A percentile compares a stretch with the other conserved stretches of the same genome.
phyloP scores from a whole-genome alignment of 2,329 filamentous ascomycete species.

The Cytospora leucostoma region DNA sequence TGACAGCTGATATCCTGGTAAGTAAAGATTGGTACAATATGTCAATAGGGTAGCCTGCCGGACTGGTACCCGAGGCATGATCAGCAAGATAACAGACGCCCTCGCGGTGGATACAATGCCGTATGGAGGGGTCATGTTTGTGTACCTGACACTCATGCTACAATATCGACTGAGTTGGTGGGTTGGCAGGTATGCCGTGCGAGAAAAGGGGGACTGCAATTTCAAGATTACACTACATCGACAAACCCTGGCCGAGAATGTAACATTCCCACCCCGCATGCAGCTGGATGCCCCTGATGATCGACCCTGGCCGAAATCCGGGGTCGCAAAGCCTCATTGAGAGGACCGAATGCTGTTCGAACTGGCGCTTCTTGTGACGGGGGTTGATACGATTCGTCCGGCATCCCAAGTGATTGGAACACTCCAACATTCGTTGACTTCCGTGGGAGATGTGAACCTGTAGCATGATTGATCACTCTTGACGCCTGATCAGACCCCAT shows the following conservation, averaged over 20 bases:
- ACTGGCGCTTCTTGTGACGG: neutral
- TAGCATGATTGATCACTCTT: neutral
- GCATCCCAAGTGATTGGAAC: neutral
- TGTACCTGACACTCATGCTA: neutral
- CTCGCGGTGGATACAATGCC: too few species aligned
- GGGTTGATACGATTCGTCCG: neutral
- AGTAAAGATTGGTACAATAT: too few species aligned
- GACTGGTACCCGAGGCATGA: too few species aligned
- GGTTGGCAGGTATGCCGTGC: neutral
- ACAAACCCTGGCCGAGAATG: conserved; percentile 20
- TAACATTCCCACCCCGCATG: conserved; percentile 28
- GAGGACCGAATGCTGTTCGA: conserved; percentile 8
- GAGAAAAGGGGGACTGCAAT: conserved; percentile 14
- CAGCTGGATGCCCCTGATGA: conserved; percentile 25
- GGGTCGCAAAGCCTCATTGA: conserved; percentile 24
- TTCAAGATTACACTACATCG: conserved; percentile 1
- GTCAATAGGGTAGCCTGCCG: too few species aligned
- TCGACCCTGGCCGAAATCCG: conserved; percentile 27
- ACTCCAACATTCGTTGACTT: neutral
- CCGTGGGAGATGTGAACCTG: neutral
- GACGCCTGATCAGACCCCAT: neutral
- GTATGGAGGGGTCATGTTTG: too few species aligned
- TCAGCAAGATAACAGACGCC: too few species aligned
- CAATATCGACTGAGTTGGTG: too few species aligned
- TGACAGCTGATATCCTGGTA: neutral